These are phyloP conservation scores for Ajuga reptans DNA, from an alignment of 305 asterid genomes.

Conservation along the genomic window DNA sequence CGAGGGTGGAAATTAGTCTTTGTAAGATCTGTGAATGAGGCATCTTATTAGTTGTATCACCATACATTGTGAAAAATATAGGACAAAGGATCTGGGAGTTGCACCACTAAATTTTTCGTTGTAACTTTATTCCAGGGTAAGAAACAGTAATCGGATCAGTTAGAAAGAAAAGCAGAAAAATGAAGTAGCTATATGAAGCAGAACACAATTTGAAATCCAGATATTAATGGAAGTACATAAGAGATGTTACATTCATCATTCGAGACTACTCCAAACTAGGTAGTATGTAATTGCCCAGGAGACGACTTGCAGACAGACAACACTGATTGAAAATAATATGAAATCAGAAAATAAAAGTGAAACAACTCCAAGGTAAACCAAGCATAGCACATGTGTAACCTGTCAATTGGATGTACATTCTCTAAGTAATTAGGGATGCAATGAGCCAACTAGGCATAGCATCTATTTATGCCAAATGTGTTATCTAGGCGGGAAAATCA, in stretches of 20 bases:
- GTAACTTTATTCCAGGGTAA: not conserved
- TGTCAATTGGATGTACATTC: not conserved
- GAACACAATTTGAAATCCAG: not conserved
- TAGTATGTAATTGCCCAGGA: not conserved
- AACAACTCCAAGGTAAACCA: not conserved
- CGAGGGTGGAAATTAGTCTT: conserved; percentile 74
- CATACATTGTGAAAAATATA: not conserved
- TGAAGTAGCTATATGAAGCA: not conserved
- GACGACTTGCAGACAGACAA: not conserved
- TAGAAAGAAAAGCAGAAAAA: not conserved
- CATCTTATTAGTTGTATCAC: conserved; percentile 13
- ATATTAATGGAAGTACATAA: not conserved
- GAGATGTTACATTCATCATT: not conserved
- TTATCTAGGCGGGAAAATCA: not conserved
- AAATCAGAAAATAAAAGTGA: conserved; percentile 9
- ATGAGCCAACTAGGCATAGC: not conserved
- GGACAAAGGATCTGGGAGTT: conserved; percentile 5
- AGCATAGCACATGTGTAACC: not conserved
- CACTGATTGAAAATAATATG: not conserved
- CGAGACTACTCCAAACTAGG: not conserved
- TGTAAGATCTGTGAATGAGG: conserved; percentile 53
- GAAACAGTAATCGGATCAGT: conserved; percentile 11
- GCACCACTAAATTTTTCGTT: not conserved
- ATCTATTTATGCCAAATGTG: not conserved
- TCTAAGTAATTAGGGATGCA: not conserved